Evolutionary conservation across 805 yeast genomes (phyloP).

Genomic region (Starmerella bombi): DNA sequence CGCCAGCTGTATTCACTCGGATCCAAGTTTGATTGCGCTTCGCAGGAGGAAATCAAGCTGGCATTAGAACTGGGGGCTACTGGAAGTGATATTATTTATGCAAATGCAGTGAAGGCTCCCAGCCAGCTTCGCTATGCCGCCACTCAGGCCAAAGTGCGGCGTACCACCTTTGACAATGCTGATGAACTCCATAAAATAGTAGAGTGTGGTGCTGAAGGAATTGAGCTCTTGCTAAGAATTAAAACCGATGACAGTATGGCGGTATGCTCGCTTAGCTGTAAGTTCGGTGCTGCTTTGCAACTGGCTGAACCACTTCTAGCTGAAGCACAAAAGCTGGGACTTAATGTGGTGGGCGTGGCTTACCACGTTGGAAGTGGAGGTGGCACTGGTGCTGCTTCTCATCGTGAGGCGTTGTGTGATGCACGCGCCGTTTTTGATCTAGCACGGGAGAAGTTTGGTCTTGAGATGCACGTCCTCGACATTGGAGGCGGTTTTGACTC

Average conservation of each 20-base stretch:
- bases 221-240: slow-evolving; percentile 63
- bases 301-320: slow-evolving; percentile 43
- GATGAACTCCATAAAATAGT: slow-evolving; percentile 71
- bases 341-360: slow-evolving; percentile 71
- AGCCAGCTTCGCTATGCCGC: slow-evolving; percentile 64
- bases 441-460: slow-evolving; percentile 36
- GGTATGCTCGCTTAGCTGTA: slow-evolving; percentile 71
- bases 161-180: slow-evolving; percentile 80
- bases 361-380: slow-evolving; percentile 97
- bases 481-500: slow-evolving; percentile 87
- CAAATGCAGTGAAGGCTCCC: slow-evolving; percentile 87
- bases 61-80: slow-evolving; percentile 39
- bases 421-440: slow-evolving; percentile 53
- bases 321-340: slow-evolving; percentile 45
- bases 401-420: slow-evolving; percentile 35
- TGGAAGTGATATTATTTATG: slow-evolving; percentile 64
- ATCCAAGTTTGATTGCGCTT: slow-evolving; percentile 84
- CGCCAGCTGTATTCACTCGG: slow-evolving; percentile 46
- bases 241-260: slow-evolving; percentile 83
- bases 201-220: slow-evolving; percentile 46
- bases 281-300: slow-evolving; percentile 67
- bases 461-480: slow-evolving; percentile 47
- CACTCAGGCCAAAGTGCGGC: slow-evolving; percentile 39
- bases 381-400: slow-evolving; percentile 54
- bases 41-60: slow-evolving; percentile 64